A percentile compares a stretch with the other conserved stretches of the same genome.
phyloP scores from a whole-genome alignment of 371 early-diverging fungal genomes.

The Caulochytrium protostelioides region DNA sequence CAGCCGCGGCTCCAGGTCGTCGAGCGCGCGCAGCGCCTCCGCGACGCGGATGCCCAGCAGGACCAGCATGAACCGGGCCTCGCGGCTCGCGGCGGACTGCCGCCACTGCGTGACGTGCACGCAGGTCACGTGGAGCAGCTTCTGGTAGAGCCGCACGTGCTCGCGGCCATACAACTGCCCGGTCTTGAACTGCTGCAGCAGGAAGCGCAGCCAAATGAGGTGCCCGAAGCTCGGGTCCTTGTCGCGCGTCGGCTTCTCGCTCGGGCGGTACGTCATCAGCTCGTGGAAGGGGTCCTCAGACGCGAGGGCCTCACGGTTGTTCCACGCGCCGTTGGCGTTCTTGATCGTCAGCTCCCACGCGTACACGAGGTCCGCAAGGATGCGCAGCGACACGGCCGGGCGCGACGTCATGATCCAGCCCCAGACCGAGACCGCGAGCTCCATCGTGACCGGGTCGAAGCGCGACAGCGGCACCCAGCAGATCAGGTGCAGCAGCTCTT shows the following conservation, averaged over 20 bases:
- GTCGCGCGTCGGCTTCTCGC: conserved; percentile 48
- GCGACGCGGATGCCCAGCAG: conserved; percentile 51
- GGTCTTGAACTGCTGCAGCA: conserved; percentile 57
- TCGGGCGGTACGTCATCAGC: conserved; percentile 76
- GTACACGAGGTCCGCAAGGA: conserved; percentile 56
- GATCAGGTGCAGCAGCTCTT: conserved; percentile 50
- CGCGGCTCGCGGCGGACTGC: conserved; percentile 19
- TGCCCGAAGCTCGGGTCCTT: conserved; percentile 54
- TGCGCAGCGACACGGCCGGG: conserved; percentile 41
- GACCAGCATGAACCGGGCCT: conserved; percentile 54
- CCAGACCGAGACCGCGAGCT: conserved; percentile 62
- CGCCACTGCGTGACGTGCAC: conserved; percentile 13
- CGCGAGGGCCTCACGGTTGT: conserved; percentile 7
- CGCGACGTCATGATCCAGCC: conserved; percentile 60
- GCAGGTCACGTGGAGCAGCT: conserved; percentile 52
- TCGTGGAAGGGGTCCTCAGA: conserved; percentile 58
- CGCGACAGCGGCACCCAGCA: conserved; percentile 68
- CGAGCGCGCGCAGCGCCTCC: conserved; percentile 40
- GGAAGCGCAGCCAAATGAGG: conserved; percentile 59
- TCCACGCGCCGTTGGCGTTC: conserved; percentile 41
- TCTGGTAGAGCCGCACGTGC: conserved; percentile 45
- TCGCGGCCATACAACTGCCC: conserved; percentile 50
- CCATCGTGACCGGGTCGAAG: conserved; percentile 54
- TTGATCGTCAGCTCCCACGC: conserved; percentile 67
- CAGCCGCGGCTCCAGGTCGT: conserved; percentile 31